phyloP scores from a whole-genome alignment of 2,329 filamentous ascomycete species.

The Dendryphion nanum region DNA sequence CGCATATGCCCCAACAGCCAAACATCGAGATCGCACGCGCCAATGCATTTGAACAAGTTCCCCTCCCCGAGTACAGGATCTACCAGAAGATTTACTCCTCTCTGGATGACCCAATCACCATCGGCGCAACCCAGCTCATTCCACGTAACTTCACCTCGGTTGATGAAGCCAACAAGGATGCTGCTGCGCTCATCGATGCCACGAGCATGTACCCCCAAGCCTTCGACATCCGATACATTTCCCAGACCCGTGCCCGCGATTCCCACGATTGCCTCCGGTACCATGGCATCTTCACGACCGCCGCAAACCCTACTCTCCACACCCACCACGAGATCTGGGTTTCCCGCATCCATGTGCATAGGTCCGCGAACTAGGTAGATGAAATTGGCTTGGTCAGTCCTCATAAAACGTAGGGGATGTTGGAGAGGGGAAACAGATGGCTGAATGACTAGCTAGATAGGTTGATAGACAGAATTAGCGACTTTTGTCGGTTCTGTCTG shows the following conservation, averaged over 20 bases:
- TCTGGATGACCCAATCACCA: neutral
- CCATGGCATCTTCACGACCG: neutral
- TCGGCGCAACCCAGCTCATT: neutral
- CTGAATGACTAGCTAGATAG: too few species aligned
- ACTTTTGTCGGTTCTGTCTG: too few species aligned
- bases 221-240: neutral
- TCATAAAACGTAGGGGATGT: too few species aligned
- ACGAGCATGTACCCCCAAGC: neutral
- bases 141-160: neutral
- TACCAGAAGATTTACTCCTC: neutral
- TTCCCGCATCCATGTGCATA: slow-evolving; percentile 5
- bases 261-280: slow-evolving; percentile 1
- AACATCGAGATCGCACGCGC: too few species aligned
- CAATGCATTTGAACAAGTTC: too few species aligned
- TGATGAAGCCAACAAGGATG: slow-evolving; percentile 2
- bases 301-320: neutral
- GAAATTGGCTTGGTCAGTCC: too few species aligned
- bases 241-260: neutral
- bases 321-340: slow-evolving; percentile 11
- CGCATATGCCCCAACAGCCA: too few species aligned
- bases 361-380: too few species aligned
- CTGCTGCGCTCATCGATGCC: neutral
- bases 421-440: too few species aligned
- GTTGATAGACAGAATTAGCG: too few species aligned
- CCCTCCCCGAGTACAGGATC: neutral